Percentiles rank a stretch among this genome's conserved stretches.
Evolutionary conservation across 2,329 filamentous ascomycete genomes (phyloP).

Genomic region (Cercospora sesami): DNA sequence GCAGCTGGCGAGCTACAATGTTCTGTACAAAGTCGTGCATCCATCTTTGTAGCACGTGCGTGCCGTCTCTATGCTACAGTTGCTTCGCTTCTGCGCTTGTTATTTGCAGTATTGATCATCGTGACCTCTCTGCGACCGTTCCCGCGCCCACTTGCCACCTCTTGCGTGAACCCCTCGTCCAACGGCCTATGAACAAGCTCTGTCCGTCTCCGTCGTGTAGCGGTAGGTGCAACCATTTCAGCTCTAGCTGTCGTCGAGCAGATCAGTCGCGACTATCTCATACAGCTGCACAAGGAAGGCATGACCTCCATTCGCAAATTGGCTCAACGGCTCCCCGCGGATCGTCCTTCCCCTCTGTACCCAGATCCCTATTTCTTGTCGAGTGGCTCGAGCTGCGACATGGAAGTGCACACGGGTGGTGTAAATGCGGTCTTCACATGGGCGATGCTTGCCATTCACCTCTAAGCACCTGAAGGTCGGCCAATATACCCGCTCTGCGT

Average conservation of each 20-base stretch:
- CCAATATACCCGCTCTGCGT: neutral
- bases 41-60: neutral
- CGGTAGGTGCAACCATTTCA: neutral
- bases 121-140: neutral
- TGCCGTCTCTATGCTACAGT: neutral
- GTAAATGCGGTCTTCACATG: neutral
- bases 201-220: neutral
- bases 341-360: neutral
- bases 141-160: neutral
- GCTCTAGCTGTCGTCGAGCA: neutral
- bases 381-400: neutral
- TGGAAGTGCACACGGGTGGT: neutral
- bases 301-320: neutral
- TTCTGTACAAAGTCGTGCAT: neutral
- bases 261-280: neutral
- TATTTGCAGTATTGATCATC: neutral
- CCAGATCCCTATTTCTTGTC: neutral
- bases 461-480: neutral
- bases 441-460: neutral
- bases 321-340: neutral
- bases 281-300: neutral
- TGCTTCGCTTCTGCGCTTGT: neutral
- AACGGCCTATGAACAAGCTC: neutral
- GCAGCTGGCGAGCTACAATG: neutral
- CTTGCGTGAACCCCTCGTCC: neutral